phyloP scores from a whole-genome alignment of 2,329 filamentous ascomycete genomes.

The Leptographium galeiforme region DNA sequence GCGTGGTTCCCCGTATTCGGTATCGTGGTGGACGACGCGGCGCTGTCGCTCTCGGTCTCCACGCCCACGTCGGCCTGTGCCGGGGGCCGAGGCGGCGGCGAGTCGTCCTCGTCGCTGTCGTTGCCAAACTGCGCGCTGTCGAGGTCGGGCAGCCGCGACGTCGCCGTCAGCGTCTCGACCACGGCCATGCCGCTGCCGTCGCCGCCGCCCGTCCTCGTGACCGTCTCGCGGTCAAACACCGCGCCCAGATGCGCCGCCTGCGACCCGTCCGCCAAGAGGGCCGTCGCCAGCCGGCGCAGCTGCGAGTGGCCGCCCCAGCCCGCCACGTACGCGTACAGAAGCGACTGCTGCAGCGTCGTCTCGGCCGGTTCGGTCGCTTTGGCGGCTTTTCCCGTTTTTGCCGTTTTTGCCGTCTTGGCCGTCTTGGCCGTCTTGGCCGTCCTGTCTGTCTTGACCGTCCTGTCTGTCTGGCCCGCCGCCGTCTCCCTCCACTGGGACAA shows the following conservation, averaged over 20 bases:
- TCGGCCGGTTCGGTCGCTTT: slow-evolving; percentile 6
- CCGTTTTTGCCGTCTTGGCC: slow-evolving; percentile 13
- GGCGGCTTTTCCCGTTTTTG: slow-evolving; percentile 6
- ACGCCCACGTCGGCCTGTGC: slow-evolving; percentile 18
- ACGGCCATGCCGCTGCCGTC: slow-evolving; percentile 21
- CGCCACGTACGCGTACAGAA: slow-evolving; percentile 48
- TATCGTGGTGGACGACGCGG: slow-evolving; percentile 19
- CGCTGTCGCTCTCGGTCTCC: too few species aligned
- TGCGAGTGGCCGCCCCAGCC: slow-evolving; percentile 30
- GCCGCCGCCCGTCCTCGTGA: not conserved
- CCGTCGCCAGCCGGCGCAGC: slow-evolving; percentile 45
- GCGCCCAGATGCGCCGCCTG: slow-evolving; percentile 44
- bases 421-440: slow-evolving; percentile 16
- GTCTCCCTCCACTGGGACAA: not conserved
- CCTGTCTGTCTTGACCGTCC: slow-evolving; percentile 20
- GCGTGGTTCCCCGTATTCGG: not conserved
- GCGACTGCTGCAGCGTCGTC: slow-evolving; percentile 31
- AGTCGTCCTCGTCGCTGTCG: slow-evolving; percentile 44
- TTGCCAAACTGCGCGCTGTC: slow-evolving; percentile 48
- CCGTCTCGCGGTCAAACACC: slow-evolving; percentile 53
- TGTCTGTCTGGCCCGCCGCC: too few species aligned
- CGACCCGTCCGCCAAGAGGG: slow-evolving; percentile 53
- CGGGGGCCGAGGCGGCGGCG: slow-evolving; percentile 31
- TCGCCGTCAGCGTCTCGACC: slow-evolving; percentile 32
- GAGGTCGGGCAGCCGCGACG: slow-evolving; percentile 35